A percentile compares a stretch with the other conserved stretches of the same genome.
phyloP scores from a whole-genome alignment of 345 rosid genomes.

The Corchorus olitorius region DNA sequence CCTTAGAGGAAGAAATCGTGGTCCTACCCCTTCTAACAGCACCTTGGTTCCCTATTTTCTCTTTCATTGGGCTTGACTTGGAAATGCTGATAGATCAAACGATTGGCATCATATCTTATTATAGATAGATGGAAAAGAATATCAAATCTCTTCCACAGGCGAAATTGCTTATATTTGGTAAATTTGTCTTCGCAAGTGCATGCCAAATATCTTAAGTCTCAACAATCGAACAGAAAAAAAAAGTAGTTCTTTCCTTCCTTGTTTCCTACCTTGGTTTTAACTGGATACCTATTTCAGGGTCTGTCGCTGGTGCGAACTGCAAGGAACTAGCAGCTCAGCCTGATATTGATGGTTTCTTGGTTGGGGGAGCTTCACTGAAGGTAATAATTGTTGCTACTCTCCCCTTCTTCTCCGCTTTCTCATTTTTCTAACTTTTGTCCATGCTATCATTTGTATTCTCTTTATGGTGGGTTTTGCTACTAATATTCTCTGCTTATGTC shows the following conservation, averaged over 20 bases:
- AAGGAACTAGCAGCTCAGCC: conserved; percentile 55
- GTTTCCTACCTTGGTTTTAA: not conserved
- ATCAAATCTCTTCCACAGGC: not conserved
- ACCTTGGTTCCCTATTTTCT: not conserved
- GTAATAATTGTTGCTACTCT: conserved; percentile 21
- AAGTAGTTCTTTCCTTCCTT: not conserved
- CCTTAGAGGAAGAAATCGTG: not conserved
- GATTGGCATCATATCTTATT: not conserved
- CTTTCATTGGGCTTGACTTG: not conserved
- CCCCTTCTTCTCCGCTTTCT: no score
- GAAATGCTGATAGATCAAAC: not conserved
- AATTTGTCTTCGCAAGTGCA: not conserved
- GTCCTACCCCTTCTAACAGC: not conserved
- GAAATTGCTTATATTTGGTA: not conserved
- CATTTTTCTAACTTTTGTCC: no score
- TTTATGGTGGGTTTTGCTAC: not conserved
- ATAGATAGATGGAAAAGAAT: not conserved
- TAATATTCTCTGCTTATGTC: not conserved
- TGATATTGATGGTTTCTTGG: conserved; percentile 54
- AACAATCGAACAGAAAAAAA: not conserved
- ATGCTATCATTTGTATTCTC: no score
- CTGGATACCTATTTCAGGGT: conserved; percentile 35
- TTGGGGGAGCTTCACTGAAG: conserved; percentile 44
- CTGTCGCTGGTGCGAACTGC: conserved; percentile 54
- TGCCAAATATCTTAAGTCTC: not conserved